These are phyloP conservation scores for Ailanthus altissimus DNA, from an alignment of 345 rosid genomes.

Conservation along the genomic window DNA sequence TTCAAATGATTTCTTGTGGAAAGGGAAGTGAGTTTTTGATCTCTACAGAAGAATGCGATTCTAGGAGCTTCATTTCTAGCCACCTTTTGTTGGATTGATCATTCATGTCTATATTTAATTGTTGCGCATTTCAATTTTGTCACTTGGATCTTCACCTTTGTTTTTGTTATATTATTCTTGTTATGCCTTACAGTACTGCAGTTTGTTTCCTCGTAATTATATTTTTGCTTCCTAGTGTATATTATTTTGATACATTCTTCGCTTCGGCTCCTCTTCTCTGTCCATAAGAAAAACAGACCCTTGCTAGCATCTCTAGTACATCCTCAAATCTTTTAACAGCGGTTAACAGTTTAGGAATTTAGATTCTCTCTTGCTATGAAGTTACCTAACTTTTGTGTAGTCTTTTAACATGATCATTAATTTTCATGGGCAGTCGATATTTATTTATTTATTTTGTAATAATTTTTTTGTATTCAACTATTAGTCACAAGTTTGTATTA, in stretches of 20 bases:
- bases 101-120: slow-evolving; percentile 38
- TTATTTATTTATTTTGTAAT: too few relatives aligned
- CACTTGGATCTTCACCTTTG: slow-evolving; percentile 27
- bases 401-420: too few relatives aligned
- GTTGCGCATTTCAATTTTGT: slow-evolving; percentile 50
- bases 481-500: too few relatives aligned
- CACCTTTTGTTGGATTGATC: slow-evolving; percentile 30
- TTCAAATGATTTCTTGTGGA: slow-evolving; percentile 13
- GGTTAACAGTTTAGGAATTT: too few relatives aligned
- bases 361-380: too few relatives aligned
- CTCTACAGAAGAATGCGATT: slow-evolving; percentile 8
- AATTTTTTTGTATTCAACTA: too few relatives aligned
- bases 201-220: slow-evolving; percentile 21
- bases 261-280: neutral
- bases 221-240: slow-evolving; percentile 3
- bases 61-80: slow-evolving; percentile 23
- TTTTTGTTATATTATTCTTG: slow-evolving; percentile 25
- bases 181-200: slow-evolving; percentile 19
- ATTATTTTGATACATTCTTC: neutral
- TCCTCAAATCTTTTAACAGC: too few relatives aligned
- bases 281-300: neutral
- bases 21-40: slow-evolving; percentile 22
- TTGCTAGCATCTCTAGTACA: too few relatives aligned
- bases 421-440: too few relatives aligned
- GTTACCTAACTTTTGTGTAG: too few relatives aligned